A percentile compares a stretch with the other conserved stretches of the same genome.
Evolutionary conservation across 2,329 filamentous ascomycete genomes (phyloP).

Genomic region (Thelonectria olida): DNA sequence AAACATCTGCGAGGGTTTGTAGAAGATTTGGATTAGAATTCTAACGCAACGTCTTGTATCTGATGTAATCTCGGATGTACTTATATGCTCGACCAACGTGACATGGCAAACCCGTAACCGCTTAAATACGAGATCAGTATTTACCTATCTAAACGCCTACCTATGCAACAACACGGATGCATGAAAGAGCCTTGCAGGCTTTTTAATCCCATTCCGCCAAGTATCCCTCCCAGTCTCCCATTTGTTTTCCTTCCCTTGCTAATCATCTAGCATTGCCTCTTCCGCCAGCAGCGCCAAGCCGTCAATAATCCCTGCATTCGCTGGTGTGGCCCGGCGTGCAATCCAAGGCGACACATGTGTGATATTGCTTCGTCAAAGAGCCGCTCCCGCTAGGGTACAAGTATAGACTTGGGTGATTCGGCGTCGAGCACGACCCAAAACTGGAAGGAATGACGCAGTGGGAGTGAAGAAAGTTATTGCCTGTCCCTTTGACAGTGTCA

Average conservation of each 20-base stretch:
- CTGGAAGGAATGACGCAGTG: slow-evolving; percentile 17
- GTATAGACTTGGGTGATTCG: too few species aligned
- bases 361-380: too few species aligned
- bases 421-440: slow-evolving; percentile 13
- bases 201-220: neutral
- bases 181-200: slow-evolving; percentile 2
- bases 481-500: slow-evolving; percentile 15
- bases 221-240: neutral
- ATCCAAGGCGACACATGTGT: slow-evolving; percentile 12
- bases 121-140: slow-evolving; percentile 4
- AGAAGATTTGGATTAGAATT: slow-evolving; percentile 10
- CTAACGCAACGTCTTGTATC: slow-evolving; percentile 6
- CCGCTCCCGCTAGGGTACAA: too few species aligned
- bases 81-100: neutral
- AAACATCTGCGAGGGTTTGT: slow-evolving; percentile 12
- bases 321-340: slow-evolving; percentile 13
- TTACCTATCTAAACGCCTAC: slow-evolving; percentile 21
- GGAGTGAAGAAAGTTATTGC: slow-evolving; percentile 14
- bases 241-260: neutral
- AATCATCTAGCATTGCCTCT: too few species aligned
- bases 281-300: slow-evolving; percentile 13
- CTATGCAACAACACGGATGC: slow-evolving; percentile 19
- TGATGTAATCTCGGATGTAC: slow-evolving; percentile 12
- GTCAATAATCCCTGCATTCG: slow-evolving; percentile 2
- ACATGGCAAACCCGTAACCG: neutral